Percentiles rank a stretch among this genome's conserved stretches.
Conservation (phyloP, 1,284 basidiomycete species). For the Cutaneotrichosporon sp. region DNA sequence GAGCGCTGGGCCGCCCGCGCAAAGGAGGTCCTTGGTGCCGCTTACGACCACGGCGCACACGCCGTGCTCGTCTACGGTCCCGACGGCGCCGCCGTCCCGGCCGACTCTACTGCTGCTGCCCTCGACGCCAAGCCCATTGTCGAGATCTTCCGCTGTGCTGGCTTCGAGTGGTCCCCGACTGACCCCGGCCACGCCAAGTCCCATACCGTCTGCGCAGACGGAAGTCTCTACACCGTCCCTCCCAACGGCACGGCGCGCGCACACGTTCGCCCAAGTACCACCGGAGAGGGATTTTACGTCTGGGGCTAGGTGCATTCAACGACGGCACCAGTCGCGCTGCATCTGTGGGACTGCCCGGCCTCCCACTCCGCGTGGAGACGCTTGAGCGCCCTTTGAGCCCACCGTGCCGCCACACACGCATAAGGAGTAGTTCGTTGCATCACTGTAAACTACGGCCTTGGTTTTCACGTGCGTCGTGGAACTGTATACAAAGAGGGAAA, state of each 20-base stretch:
- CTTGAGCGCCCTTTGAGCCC: too few relatives aligned
- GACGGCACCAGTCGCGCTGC: too few relatives aligned
- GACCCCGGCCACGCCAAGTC: slow-evolving; percentile 32
- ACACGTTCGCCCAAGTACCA: slow-evolving; percentile 12
- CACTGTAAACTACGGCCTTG: slow-evolving; percentile 1
- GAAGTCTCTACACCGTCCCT: slow-evolving; percentile 59
- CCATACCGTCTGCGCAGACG: slow-evolving; percentile 66
- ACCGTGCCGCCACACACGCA: neutral
- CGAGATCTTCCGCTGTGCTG: slow-evolving; percentile 72
- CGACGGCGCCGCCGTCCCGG: neutral
- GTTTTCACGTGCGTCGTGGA: slow-evolving; percentile 2
- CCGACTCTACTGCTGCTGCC: slow-evolving; percentile 10
- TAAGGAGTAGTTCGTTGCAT: slow-evolving; percentile 1
- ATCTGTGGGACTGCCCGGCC: too few relatives aligned
- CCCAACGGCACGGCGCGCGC: slow-evolving; percentile 51
- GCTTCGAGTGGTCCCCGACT: slow-evolving; percentile 78
- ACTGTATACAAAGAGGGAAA: slow-evolving; percentile 6
- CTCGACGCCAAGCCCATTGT: slow-evolving; percentile 59
- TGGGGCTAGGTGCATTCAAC: slow-evolving; percentile 18
- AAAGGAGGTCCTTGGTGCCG: slow-evolving; percentile 56
- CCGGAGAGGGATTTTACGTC: slow-evolving; percentile 22
- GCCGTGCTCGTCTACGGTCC: slow-evolving; percentile 57
- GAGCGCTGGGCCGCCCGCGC: slow-evolving; percentile 35
- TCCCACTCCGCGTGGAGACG: too few relatives aligned
- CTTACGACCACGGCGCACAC: slow-evolving; percentile 70